phyloP scores from a whole-genome alignment of 2,329 filamentous ascomycete species.

The Sarocladium oryzae region DNA sequence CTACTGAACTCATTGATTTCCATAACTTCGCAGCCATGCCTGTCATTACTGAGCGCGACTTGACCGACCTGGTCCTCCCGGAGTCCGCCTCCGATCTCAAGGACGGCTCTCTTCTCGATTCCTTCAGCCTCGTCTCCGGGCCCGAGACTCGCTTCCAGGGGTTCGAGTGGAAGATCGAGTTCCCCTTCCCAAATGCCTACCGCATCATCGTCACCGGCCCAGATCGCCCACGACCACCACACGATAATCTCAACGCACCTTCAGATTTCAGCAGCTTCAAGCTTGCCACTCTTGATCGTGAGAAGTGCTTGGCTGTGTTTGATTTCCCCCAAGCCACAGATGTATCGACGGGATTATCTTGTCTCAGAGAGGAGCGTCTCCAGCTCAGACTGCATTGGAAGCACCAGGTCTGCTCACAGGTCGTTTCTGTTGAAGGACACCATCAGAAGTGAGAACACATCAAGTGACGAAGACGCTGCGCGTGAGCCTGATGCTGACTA shows the following conservation, averaged over 20 bases:
- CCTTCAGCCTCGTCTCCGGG: conserved; percentile 1
- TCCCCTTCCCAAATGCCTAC: conserved; percentile 7
- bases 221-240: not conserved
- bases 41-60: conserved; percentile 2
- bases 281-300: not conserved
- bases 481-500: not conserved
- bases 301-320: not conserved
- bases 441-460: not conserved
- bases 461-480: not conserved
- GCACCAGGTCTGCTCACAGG: not conserved
- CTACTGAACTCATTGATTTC: no score
- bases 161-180: conserved; percentile 7
- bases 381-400: not conserved
- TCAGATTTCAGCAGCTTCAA: not conserved
- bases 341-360: not conserved
- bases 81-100: not conserved
- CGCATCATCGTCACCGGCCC: conserved; percentile 1
- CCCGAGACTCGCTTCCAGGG: not conserved
- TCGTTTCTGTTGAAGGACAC: not conserved
- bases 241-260: conserved; percentile 4
- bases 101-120: not conserved
- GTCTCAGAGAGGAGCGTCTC: not conserved
- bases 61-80: conserved; percentile 3
- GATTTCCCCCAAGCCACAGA: not conserved
- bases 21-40: no score